Evolutionary conservation across 768 basidiomycete genomes (phyloP), one percentile per base, ranked within the genome.

Genomic region (Hericium alpestre): DNA sequence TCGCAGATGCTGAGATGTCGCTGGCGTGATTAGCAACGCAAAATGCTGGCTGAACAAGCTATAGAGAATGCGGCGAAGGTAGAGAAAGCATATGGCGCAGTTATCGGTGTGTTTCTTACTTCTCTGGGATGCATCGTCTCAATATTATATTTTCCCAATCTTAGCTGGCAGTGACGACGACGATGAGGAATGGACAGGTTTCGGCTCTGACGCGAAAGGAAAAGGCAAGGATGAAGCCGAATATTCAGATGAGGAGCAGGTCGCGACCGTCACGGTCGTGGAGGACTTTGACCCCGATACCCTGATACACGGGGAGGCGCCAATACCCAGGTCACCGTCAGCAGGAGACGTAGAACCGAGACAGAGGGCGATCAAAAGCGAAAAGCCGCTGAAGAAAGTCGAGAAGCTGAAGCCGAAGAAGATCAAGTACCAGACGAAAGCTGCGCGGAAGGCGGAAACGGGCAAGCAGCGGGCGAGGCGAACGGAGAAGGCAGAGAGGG

Each of bases 261-360:
- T 90, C 37, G 90, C 93, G 48, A 91, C 88, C 16, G 93, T 96
- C 48, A 93, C 92, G 15, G 84, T 96, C 52, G 84, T 90, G 13
- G 90, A 96, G 67, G 91, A 96, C 67, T 90, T 95, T 68, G 90
- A 94, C 67, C 82, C 88, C 20, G 77, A 80, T 64, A 70, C 75
- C 47, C 69, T 84, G 66, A 74, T 80, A 37, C 78, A 82, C 60
- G 82, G 75, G 65, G 64, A 46, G 38, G 57, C 55, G 58, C 51
- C 58, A 23, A 10, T 41, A 15, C 57, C 55, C 25, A n/a, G n/a
- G 3, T 18, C 15, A 1, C 13, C 38, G n/a, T 59, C 63, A 51
- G 20, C 50, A 25, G 53, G 58, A 52, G 38, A 46, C 48, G 25
- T 55, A 15, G 55, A 50, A n/a, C 23, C 58, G 5, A 71, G 67